Evolutionary conservation across 306 rosid genomes (phyloP).

Genomic region (Acacia melanoxylon): DNA sequence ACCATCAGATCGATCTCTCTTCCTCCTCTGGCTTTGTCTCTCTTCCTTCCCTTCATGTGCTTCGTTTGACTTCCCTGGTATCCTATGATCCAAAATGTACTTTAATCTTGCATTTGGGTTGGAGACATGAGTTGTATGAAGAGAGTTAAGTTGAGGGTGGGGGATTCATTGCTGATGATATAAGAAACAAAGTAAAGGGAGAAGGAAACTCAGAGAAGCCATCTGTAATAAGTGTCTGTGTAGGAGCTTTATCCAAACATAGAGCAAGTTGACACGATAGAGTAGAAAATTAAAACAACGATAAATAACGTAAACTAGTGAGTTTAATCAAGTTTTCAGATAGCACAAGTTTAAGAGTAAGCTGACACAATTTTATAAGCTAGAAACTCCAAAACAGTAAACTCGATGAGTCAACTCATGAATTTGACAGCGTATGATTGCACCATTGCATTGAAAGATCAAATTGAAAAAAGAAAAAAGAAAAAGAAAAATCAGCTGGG

Average conservation of each 20-base stretch:
- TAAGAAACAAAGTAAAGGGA: constrained; percentile 72
- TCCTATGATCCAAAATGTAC: not conserved
- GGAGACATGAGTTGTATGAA: constrained; percentile 39
- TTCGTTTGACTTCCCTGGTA: not conserved
- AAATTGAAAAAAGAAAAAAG: not conserved
- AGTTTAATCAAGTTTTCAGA: constrained; percentile 8
- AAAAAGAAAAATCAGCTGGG: not conserved
- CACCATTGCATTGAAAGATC: constrained; percentile 53
- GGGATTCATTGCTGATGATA: constrained; percentile 46
- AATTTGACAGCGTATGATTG: constrained; percentile 10
- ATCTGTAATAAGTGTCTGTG: constrained; percentile 67
- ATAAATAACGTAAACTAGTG: constrained; percentile 35
- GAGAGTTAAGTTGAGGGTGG: constrained; percentile 16
- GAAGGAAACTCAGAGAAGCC: constrained; percentile 76
- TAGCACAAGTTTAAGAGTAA: too few relatives aligned
- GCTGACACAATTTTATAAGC: too few relatives aligned
- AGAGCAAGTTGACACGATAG: constrained; percentile 29
- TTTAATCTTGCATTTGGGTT: constrained; percentile 9
- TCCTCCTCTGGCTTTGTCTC: too few relatives aligned
- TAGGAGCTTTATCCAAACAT: constrained; percentile 80
- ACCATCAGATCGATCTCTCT: too few relatives aligned
- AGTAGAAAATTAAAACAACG: too few relatives aligned
- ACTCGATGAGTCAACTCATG: too few relatives aligned
- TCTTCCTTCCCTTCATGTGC: too few relatives aligned
- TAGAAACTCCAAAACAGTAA: too few relatives aligned